Conservation (phyloP, 257 asterid species). For the Solanum medicagineum region DNA sequence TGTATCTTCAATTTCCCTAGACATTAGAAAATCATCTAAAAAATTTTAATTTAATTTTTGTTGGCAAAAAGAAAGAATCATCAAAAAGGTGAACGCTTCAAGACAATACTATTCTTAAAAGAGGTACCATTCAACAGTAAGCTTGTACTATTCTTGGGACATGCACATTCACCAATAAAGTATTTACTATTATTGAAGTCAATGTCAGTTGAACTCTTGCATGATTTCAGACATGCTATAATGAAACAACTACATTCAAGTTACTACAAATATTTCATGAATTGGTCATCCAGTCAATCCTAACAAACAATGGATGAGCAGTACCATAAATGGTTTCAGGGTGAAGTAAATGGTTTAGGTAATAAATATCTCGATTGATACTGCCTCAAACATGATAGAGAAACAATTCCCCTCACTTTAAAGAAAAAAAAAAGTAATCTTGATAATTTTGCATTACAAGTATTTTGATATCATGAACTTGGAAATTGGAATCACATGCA, state of each 20-base stretch:
- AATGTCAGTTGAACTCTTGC: background rate
- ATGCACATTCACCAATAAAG: background rate
- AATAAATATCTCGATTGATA: background rate
- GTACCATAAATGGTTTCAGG: background rate
- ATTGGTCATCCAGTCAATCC: background rate
- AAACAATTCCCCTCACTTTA: background rate
- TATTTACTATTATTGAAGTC: background rate
- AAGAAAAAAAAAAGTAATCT: background rate
- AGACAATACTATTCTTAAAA: background rate
- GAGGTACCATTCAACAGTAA: background rate
- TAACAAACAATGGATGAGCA: background rate
- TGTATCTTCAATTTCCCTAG: constrained; percentile 88
- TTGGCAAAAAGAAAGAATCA: background rate
- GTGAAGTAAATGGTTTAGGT: background rate
- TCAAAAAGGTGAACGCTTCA: background rate
- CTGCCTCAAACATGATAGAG: background rate
- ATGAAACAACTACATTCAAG: background rate
- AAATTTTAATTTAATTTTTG: too few species aligned
- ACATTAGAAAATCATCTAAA: background rate
- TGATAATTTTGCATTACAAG: background rate
- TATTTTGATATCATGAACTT: background rate
- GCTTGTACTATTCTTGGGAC: background rate
- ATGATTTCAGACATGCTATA: background rate
- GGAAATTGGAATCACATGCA: background rate
- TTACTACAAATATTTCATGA: background rate